Conservation (phyloP, 2,329 filamentous ascomycete species). For the Cladosporium sp. region DNA sequence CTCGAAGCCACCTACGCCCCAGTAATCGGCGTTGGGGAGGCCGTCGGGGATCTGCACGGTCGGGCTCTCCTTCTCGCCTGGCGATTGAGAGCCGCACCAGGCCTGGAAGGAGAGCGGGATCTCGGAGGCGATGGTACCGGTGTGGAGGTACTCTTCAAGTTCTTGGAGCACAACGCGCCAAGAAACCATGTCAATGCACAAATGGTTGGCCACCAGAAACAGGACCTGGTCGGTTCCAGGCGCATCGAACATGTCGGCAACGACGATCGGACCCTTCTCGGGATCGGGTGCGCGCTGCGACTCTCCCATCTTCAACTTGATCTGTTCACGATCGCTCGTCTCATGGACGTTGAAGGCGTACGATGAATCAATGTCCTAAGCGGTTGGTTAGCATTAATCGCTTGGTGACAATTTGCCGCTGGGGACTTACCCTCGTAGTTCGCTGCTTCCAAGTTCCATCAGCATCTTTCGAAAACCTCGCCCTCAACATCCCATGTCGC, state of each 20-base stretch:
- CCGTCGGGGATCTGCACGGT: slow-evolving; percentile 3
- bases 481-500: slow-evolving; percentile 7
- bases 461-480: slow-evolving; percentile 1
- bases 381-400: not conserved
- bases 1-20: slow-evolving; percentile 7
- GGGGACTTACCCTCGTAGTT: slow-evolving; percentile 1
- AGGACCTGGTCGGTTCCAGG: slow-evolving; percentile 6
- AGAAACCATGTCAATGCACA: slow-evolving; percentile 9
- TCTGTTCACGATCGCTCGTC: slow-evolving; percentile 5
- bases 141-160: slow-evolving; percentile 5
- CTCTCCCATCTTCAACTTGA: slow-evolving; percentile 3
- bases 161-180: slow-evolving; percentile 9
- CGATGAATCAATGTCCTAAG: slow-evolving; percentile 5
- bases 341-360: not conserved
- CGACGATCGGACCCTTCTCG: slow-evolving; percentile 4
- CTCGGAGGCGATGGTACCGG: slow-evolving; percentile 2
- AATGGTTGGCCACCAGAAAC: slow-evolving; percentile 6
- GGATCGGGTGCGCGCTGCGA: slow-evolving; percentile 7
- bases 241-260: slow-evolving; percentile 7
- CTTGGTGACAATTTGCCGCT: not conserved
- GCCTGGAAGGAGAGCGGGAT: slow-evolving; percentile 9
- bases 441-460: slow-evolving; percentile 8
- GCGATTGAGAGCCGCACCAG: slow-evolving; percentile 4
- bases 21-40: slow-evolving; percentile 5
- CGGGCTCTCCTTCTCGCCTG: not conserved